Percentiles rank a stretch among this genome's conserved stretches.
Evolutionary conservation across 148 eudicot genomes (phyloP).

Genomic region (Limonium bicolor): DNA sequence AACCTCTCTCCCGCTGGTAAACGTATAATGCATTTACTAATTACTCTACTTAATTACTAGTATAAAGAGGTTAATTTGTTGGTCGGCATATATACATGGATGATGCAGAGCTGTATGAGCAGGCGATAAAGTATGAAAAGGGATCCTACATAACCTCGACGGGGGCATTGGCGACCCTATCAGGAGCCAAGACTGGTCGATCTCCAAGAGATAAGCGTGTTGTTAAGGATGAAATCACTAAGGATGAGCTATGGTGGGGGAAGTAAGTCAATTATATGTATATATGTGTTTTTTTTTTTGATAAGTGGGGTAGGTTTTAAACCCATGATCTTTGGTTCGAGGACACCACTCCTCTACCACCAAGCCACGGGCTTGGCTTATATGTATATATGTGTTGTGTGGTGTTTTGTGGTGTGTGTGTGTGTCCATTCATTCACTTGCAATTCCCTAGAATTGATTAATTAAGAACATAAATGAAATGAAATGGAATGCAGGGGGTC

Average conservation of each 20-base stretch:
- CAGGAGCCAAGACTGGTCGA: constrained; percentile 90
- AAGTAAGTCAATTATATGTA: constrained; percentile 54
- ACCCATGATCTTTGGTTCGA: no score
- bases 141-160: constrained; percentile 76
- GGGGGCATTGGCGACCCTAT: constrained; percentile 74
- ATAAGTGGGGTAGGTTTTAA: no score
- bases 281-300: no score
- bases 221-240: constrained; percentile 56
- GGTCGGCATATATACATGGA: no score
- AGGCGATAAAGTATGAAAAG: constrained; percentile 78
- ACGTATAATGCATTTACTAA: not conserved
- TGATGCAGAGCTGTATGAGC: constrained; percentile 79
- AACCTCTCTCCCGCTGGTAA: constrained; percentile 92
- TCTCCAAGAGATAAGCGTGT: constrained; percentile 86
- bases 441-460: not conserved
- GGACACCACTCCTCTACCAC: no score
- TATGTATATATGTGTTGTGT: no score
- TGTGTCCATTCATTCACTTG: no score
- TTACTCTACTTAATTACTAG: no score
- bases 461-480: no score
- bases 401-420: no score
- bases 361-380: no score
- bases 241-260: constrained; percentile 92
- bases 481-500: constrained; percentile 44
- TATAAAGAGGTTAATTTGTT: no score